phyloP scores from a whole-genome alignment of 805 yeast species.

The Isabelozyma gotoi region DNA sequence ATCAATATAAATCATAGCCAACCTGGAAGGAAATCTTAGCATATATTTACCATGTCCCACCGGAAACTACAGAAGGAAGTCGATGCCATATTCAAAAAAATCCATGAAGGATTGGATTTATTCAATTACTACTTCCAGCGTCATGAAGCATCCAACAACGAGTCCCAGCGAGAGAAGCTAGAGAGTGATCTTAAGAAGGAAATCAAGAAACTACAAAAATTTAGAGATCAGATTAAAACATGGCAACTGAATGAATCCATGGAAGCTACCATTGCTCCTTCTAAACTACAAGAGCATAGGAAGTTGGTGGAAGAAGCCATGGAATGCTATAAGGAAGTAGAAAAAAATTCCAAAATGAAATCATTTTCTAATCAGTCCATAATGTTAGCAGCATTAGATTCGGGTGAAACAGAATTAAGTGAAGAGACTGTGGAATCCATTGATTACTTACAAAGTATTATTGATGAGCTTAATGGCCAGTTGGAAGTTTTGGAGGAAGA shows the following conservation, averaged over 20 bases:
- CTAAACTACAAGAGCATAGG: slow-evolving; percentile 36
- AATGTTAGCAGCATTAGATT: slow-evolving; percentile 40
- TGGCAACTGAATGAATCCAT: slow-evolving; percentile 41
- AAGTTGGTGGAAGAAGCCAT: slow-evolving; percentile 44
- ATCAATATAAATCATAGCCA: not conserved
- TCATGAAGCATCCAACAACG: slow-evolving; percentile 38
- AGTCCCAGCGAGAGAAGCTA: slow-evolving; percentile 44
- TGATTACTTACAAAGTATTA: slow-evolving; percentile 27
- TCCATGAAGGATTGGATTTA: slow-evolving; percentile 45
- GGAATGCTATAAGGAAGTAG: slow-evolving; percentile 46
- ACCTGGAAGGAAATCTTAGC: too few relatives aligned
- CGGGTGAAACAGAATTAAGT: slow-evolving; percentile 26
- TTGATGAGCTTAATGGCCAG: slow-evolving; percentile 33
- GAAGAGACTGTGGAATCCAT: slow-evolving; percentile 35
- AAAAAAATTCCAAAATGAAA: slow-evolving; percentile 42
- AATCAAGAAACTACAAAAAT: slow-evolving; percentile 45
- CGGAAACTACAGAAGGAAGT: slow-evolving; percentile 41
- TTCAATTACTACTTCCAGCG: slow-evolving; percentile 46
- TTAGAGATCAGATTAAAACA: slow-evolving; percentile 44
- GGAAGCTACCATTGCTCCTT: slow-evolving; percentile 24
- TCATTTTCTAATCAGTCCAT: slow-evolving; percentile 45
- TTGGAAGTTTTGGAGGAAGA: slow-evolving; percentile 38
- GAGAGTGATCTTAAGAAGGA: slow-evolving; percentile 46
- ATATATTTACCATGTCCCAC: slow-evolving; percentile 19
- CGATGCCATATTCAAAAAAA: slow-evolving; percentile 43